A percentile compares a stretch with the other conserved stretches of the same genome.
These are phyloP conservation scores for Globisporangium radiosum DNA, from an alignment of 352 stramenopile genomes.

Conservation along the genomic window DNA sequence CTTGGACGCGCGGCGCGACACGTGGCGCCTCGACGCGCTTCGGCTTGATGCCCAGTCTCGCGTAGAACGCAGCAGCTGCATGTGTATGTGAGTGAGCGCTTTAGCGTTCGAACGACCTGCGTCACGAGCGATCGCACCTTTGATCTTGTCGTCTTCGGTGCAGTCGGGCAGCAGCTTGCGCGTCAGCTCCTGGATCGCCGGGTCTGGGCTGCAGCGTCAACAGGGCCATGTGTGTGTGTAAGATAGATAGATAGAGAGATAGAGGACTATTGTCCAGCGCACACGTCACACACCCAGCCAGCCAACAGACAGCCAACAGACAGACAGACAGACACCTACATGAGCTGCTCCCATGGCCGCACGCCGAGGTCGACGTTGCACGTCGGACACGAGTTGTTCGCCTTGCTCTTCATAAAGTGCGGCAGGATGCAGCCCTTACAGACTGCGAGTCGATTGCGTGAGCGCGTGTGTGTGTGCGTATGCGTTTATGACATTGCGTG, in stretches of 20 bases:
- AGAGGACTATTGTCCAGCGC: too few species aligned
- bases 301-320: neutral
- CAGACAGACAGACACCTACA: slow-evolving; percentile 20
- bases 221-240: neutral
- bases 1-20: slow-evolving; percentile 8
- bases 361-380: slow-evolving; percentile 40
- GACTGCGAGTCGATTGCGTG: slow-evolving; percentile 19
- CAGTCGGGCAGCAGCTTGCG: slow-evolving; percentile 45
- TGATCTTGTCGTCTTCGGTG: slow-evolving; percentile 25
- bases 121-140: slow-evolving; percentile 20
- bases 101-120: neutral
- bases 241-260: neutral
- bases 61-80: slow-evolving; percentile 36
- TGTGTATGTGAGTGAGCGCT: neutral
- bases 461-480: neutral
- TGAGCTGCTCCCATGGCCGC: slow-evolving; percentile 44
- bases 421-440: slow-evolving; percentile 56
- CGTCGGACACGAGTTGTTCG: slow-evolving; percentile 32
- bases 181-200: slow-evolving; percentile 45
- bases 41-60: slow-evolving; percentile 45
- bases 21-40: slow-evolving; percentile 21
- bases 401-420: slow-evolving; percentile 29
- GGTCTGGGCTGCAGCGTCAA: slow-evolving; percentile 31
- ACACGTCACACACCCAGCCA: neutral
- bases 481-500: neutral